Evolutionary conservation across 495 filamentous ascomycete genomes (phyloP), one percentile per base, ranked within the genome.

Genomic region (Aspergillus conjunctus): DNA sequence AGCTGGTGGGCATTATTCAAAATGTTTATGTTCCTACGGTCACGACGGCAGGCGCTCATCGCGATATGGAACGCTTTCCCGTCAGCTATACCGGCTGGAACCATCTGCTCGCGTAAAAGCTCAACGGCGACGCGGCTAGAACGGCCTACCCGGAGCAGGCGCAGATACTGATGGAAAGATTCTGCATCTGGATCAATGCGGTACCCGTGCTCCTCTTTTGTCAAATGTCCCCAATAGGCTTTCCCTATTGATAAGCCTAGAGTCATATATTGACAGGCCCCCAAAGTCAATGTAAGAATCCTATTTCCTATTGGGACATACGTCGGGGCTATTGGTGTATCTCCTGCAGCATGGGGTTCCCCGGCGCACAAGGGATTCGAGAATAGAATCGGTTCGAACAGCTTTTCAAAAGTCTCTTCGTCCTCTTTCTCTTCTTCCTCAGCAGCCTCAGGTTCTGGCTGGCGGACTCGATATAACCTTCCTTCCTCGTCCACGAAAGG

Each of bases 191-290:
- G 92, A 4, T 75, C 61, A 57, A 97, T 70, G 21, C 66, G 69
- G 66, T 83, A 73, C 3, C 68, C 32, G 1, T 68, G 65, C 7
- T 69, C 59, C 1, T 69, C 71, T 20, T 69, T 57, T 0, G 88
- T 91, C 60, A 97, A 75, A 11, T 87, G 66, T 9, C 86, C 70
- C 92, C 91, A 96, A 75, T 97, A 97, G 14, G 77, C 74, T 30
- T 73, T 69, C 12, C 85, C 87, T 37, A 65, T 44, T 4, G 64
- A 62, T 5, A 64, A 45, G 4, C 63, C 71, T 54, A 78, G 72
- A 1, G 64, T 68, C 59, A 77, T 68, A 22, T 56, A 59, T 21
- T 65, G 43, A 58, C 89, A 85, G 7, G 88, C 81, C 51, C 85
- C 73, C 44, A 94, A 63, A 30, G 93, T 66, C 14, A 93, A 65